These are phyloP conservation scores for Cryptococcus deneoformans DNA, from an alignment of 1,284 basidiomycete genomes.

Conservation along the genomic window DNA sequence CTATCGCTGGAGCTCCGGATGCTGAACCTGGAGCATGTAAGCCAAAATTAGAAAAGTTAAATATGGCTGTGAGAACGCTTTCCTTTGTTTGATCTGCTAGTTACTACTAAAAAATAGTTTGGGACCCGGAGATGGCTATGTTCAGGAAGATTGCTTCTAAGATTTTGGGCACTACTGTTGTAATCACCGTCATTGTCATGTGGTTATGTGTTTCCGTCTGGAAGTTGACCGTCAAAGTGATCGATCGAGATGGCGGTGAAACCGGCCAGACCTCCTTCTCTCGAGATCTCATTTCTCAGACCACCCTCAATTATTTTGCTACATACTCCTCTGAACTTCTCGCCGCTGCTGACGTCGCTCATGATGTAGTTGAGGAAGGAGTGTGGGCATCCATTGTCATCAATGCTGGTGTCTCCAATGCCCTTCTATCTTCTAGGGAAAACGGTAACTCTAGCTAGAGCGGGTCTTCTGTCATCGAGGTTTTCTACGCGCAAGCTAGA, in stretches of 20 bases:
- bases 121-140: constrained; percentile 27
- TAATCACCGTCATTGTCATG: constrained; percentile 39
- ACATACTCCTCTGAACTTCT: constrained; percentile 33
- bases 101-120: constrained; percentile 7
- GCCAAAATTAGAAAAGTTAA: not conserved
- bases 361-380: constrained; percentile 42
- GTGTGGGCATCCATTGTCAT: constrained; percentile 46
- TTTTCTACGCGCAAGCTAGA: constrained; percentile 48
- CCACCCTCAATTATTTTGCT: constrained; percentile 31
- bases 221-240: constrained; percentile 52
- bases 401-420: constrained; percentile 28
- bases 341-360: constrained; percentile 19
- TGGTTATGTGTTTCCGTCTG: constrained; percentile 41
- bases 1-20: no score
- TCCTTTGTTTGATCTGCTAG: not conserved
- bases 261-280: constrained; percentile 48
- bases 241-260: constrained; percentile 52
- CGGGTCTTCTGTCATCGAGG: constrained; percentile 27
- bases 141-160: constrained; percentile 35
- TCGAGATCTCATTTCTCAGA: constrained; percentile 18
- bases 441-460: constrained; percentile 38
- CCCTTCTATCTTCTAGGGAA: constrained; percentile 27
- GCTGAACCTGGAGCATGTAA: no score
- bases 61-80: not conserved
- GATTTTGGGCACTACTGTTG: constrained; percentile 26